A percentile compares a stretch with the other conserved stretches of the same genome.
phyloP scores from a whole-genome alignment of 495 filamentous ascomycete genomes.

The Sporormia fimetaria region DNA sequence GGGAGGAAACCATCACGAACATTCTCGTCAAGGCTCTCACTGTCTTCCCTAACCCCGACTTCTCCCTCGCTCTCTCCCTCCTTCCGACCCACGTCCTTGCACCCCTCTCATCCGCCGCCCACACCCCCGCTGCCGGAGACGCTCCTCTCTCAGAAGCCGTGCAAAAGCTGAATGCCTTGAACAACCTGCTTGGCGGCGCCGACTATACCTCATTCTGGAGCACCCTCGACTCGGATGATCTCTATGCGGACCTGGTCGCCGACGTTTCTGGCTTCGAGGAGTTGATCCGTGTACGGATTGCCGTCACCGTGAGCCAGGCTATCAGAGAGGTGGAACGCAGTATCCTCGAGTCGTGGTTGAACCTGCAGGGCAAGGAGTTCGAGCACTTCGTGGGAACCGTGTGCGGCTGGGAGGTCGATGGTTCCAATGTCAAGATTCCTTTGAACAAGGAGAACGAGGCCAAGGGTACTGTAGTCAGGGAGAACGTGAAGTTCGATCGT shows the following conservation, averaged over 20 bases:
- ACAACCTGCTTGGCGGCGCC: constrained; percentile 71
- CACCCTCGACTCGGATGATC: constrained; percentile 82
- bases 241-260: constrained; percentile 89
- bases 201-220: constrained; percentile 89
- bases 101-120: constrained; percentile 36
- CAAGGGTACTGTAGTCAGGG: constrained; percentile 87
- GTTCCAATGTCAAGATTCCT: constrained; percentile 57
- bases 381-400: constrained; percentile 71
- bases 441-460: constrained; percentile 98
- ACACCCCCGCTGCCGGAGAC: constrained; percentile 36
- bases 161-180: constrained; percentile 72
- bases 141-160: constrained; percentile 70
- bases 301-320: constrained; percentile 75
- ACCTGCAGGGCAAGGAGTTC: constrained; percentile 59
- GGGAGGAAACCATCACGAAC: constrained; percentile 94
- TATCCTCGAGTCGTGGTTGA: constrained; percentile 79
- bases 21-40: constrained; percentile 96
- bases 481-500: constrained; percentile 90
- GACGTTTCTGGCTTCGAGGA: constrained; percentile 97
- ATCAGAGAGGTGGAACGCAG: constrained; percentile 69
- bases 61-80: constrained; percentile 84
- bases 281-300: constrained; percentile 82
- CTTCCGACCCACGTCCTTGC: constrained; percentile 67
- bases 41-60: constrained; percentile 93
- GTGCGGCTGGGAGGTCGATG: constrained; percentile 74